A percentile compares a stretch with the other conserved stretches of the same genome.
phyloP scores from a whole-genome alignment of 1,139 yeast genomes.

The Magnusiomyces paraingens region DNA sequence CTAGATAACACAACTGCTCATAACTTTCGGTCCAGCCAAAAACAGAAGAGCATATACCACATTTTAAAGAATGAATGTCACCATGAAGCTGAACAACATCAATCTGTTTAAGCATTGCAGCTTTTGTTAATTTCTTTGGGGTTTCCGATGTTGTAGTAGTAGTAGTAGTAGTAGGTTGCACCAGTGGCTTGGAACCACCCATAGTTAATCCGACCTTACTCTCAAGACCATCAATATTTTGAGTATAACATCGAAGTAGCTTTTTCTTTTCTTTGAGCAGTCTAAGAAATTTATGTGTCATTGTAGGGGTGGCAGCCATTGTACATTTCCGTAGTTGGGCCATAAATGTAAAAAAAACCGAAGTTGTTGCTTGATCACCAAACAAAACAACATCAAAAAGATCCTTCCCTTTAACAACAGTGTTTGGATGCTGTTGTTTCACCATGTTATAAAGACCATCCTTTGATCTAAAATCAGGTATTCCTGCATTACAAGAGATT shows the following conservation, averaged over 20 bases:
- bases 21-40: constrained; percentile 57
- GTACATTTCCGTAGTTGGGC: constrained; percentile 61
- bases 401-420: constrained; percentile 75
- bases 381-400: constrained; percentile 81
- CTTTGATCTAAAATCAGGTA: constrained; percentile 85
- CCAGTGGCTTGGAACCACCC: constrained; percentile 18
- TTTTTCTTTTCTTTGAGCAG: constrained; percentile 58
- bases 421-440: constrained; percentile 54
- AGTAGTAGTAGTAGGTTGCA: constrained; percentile 5
- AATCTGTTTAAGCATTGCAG: constrained; percentile 26
- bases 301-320: constrained; percentile 66
- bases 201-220: constrained; percentile 32
- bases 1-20: constrained; percentile 42
- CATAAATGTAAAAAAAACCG: constrained; percentile 76
- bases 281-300: constrained; percentile 72
- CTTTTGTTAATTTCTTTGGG: neutral
- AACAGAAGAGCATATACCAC: constrained; percentile 58
- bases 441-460: constrained; percentile 78
- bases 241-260: constrained; percentile 77
- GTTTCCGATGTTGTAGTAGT: constrained; percentile 15
- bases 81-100: constrained; percentile 92
- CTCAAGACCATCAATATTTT: constrained; percentile 69
- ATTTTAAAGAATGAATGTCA: constrained; percentile 65
- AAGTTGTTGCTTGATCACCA: constrained; percentile 54
- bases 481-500: constrained; percentile 92